Evolutionary conservation across 441 rosid genomes (phyloP).

Genomic region (Daphne laureola): DNA sequence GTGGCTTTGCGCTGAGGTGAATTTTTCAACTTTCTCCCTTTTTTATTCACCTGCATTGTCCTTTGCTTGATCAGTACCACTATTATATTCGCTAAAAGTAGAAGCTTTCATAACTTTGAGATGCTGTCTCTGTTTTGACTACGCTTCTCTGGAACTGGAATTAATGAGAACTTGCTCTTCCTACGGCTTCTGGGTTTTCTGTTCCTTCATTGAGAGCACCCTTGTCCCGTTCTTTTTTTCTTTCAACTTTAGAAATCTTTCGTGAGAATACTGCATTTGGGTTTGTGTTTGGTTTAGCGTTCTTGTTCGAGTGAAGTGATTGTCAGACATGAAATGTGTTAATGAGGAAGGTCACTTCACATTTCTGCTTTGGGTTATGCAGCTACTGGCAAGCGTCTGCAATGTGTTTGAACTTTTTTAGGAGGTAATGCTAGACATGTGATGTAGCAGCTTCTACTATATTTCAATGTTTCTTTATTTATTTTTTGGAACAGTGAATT

Average conservation of each 20-base stretch:
- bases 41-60: conserved; percentile 5
- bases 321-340: too few species aligned
- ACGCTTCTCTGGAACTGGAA: conserved; percentile 2
- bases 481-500: not conserved
- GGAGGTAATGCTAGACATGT: too few species aligned
- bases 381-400: too few species aligned
- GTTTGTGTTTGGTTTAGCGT: too few species aligned
- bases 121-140: conserved; percentile 1
- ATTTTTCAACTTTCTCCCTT: conserved; percentile 39
- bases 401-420: too few species aligned
- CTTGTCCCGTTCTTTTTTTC: too few species aligned
- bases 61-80: conserved; percentile 10
- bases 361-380: too few species aligned
- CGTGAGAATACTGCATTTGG: too few species aligned
- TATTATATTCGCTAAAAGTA: conserved; percentile 14
- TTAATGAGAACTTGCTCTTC: not conserved
- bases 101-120: conserved; percentile 4
- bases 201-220: not conserved
- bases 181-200: not conserved
- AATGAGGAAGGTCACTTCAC: too few species aligned
- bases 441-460: not conserved
- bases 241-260: too few species aligned
- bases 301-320: too few species aligned
- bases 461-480: not conserved
- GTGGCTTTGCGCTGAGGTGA: too few species aligned